These are phyloP conservation scores for Rauvolfia tetraphylla DNA, from an alignment of 257 asterid species.

Conservation along the genomic window DNA sequence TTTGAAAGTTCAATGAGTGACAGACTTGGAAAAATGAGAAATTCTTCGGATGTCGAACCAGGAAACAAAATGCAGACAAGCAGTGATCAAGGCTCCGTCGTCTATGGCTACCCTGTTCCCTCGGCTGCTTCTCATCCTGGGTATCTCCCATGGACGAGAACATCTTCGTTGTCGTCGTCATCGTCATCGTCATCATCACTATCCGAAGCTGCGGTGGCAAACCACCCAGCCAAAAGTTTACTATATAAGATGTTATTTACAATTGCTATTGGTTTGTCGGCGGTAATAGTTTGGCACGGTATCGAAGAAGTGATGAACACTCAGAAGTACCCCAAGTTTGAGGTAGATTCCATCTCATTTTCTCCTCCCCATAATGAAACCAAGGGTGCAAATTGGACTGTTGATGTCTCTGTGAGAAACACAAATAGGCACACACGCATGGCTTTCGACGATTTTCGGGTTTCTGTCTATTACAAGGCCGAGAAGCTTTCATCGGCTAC, in stretches of 20 bases:
- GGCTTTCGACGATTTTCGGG: not conserved
- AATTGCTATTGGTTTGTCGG: not conserved
- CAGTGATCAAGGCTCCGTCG: not conserved
- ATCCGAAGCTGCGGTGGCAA: too few relatives aligned
- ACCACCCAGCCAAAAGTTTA: not conserved
- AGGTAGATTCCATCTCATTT: not conserved
- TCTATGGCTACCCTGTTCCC: constrained; percentile 8
- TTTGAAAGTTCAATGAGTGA: not conserved
- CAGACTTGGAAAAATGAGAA: not conserved
- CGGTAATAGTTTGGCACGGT: not conserved
- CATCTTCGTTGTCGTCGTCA: not conserved
- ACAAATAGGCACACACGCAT: not conserved
- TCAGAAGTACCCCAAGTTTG: not conserved
- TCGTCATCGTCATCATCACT: too few relatives aligned
- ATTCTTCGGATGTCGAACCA: not conserved
- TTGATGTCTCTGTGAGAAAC: not conserved
- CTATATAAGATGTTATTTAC: not conserved
- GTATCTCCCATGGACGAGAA: not conserved
- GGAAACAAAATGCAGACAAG: not conserved
- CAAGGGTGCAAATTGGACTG: not conserved
- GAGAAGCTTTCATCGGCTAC: not conserved
- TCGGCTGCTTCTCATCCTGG: not conserved
- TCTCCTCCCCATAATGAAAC: not conserved
- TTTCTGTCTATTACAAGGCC: not conserved
- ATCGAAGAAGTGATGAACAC: not conserved